These are phyloP conservation scores for Corynespora cassiicola DNA, from an alignment of 2,329 filamentous ascomycete genomes.

Conservation along the genomic window DNA sequence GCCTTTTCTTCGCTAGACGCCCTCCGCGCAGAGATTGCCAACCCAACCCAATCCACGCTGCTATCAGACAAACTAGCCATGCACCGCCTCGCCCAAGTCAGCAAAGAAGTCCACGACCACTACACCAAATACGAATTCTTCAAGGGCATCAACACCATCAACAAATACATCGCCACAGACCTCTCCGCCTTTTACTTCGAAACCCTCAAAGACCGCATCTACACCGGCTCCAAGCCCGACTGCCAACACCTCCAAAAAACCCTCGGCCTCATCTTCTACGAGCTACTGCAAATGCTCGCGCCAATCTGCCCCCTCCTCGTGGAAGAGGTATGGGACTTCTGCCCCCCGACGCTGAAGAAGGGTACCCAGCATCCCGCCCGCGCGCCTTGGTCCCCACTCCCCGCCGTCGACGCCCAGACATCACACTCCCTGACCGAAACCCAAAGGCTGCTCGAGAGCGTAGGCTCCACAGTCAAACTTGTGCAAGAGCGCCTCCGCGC, in stretches of 20 bases:
- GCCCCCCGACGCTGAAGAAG: slow-evolving; percentile 67
- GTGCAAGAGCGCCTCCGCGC: slow-evolving; percentile 76
- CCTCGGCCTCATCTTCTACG: slow-evolving; percentile 68
- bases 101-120: slow-evolving; percentile 67
- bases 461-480: slow-evolving; percentile 73
- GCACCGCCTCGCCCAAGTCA: slow-evolving; percentile 72
- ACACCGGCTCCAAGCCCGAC: slow-evolving; percentile 77
- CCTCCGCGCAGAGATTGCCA: slow-evolving; percentile 17
- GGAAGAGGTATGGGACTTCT: slow-evolving; percentile 85
- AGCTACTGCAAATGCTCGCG: slow-evolving; percentile 78
- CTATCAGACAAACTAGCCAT: slow-evolving; percentile 71
- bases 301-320: slow-evolving; percentile 84
- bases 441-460: slow-evolving; percentile 50
- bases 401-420: slow-evolving; percentile 1
- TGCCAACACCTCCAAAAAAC: slow-evolving; percentile 63
- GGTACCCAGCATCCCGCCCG: slow-evolving; percentile 32
- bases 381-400: slow-evolving; percentile 29
- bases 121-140: slow-evolving; percentile 82
- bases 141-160: slow-evolving; percentile 75
- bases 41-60: slow-evolving; percentile 6
- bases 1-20: slow-evolving; percentile 29
- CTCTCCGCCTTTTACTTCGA: slow-evolving; percentile 95
- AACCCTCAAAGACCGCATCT: slow-evolving; percentile 87
- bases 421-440: slow-evolving; percentile 24
- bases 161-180: slow-evolving; percentile 81